Percentiles rank a stretch among this genome's conserved stretches.
Evolutionary conservation across 106 monocot species (phyloP).

Genomic region (Dendrobium officinale): DNA sequence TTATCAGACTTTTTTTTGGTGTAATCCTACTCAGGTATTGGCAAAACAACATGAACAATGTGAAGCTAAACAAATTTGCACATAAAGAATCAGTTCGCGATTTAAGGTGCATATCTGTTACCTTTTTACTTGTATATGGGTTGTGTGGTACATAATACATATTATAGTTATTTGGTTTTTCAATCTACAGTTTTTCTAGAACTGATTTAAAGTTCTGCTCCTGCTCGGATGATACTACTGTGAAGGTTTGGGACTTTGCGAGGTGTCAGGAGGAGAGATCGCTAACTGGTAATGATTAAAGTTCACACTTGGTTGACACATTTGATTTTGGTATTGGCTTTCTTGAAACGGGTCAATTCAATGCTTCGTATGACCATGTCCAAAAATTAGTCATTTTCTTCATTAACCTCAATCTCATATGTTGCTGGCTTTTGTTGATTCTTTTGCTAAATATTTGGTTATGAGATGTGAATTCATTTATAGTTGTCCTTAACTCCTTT

Average conservation of each 20-base stretch:
- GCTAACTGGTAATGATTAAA: conserved; percentile 80
- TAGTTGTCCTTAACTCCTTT: background rate
- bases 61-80: conserved; percentile 92
- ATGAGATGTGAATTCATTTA: background rate
- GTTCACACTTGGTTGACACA: background rate
- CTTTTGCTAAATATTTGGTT: background rate
- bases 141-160: background rate
- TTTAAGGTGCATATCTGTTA: conserved; percentile 44
- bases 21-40: conserved; percentile 54
- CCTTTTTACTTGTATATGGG: background rate
- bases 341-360: background rate
- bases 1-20: conserved; percentile 1
- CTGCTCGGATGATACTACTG: conserved; percentile 94
- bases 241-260: conserved; percentile 99
- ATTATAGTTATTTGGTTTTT: conserved; percentile 2
- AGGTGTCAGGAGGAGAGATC: conserved; percentile 97
- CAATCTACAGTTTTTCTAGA: conserved; percentile 68
- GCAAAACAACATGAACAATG: conserved; percentile 99
- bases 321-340: background rate
- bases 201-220: conserved; percentile 99
- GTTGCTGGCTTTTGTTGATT: background rate
- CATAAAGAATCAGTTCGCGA: conserved; percentile 96
- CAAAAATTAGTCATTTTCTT: background rate
- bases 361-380: background rate
- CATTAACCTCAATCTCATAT: background rate